Evolutionary conservation across 2,329 filamentous ascomycete species (phyloP).

Genomic region (Claviceps sp.): DNA sequence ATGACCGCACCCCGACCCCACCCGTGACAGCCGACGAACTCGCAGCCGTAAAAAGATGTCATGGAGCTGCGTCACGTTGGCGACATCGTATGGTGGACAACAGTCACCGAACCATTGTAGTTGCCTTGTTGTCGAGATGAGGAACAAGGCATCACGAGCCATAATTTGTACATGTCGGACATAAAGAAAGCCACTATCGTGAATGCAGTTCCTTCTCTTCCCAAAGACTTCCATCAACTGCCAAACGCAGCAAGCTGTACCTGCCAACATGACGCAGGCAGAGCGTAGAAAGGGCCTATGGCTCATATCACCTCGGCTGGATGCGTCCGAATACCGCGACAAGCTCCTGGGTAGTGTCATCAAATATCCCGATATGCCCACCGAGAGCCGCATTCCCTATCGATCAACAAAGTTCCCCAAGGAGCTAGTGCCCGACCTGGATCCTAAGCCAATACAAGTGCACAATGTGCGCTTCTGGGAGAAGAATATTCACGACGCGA

Average conservation of each 20-base stretch:
- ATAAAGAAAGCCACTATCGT: neutral
- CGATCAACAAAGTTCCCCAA: slow-evolving; percentile 9
- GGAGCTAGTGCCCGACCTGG: slow-evolving; percentile 13
- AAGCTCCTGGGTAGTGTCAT: slow-evolving; percentile 18
- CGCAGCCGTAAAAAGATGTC: too few relatives aligned
- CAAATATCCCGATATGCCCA: slow-evolving; percentile 15
- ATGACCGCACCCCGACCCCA: too few relatives aligned
- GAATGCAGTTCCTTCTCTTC: neutral
- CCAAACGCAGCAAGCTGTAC: neutral
- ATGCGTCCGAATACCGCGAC: slow-evolving; percentile 16
- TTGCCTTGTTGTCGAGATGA: too few relatives aligned
- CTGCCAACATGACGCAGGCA: slow-evolving; percentile 1
- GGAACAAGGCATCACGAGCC: too few relatives aligned
- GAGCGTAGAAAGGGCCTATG: slow-evolving; percentile 10
- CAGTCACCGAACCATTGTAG: too few relatives aligned
- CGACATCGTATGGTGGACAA: too few relatives aligned
- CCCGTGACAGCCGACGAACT: too few relatives aligned
- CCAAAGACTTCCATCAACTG: neutral
- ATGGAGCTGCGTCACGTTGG: too few relatives aligned
- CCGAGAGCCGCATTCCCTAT: slow-evolving; percentile 15
- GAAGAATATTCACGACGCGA: slow-evolving; percentile 13
- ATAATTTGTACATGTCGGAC: too few relatives aligned
- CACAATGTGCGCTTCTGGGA: slow-evolving; percentile 17
- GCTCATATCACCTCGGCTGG: slow-evolving; percentile 16
- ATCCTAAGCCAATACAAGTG: slow-evolving; percentile 16